These are phyloP conservation scores for Capsicum baccatum DNA, from an alignment of 257 asterid species.

Conservation along the genomic window DNA sequence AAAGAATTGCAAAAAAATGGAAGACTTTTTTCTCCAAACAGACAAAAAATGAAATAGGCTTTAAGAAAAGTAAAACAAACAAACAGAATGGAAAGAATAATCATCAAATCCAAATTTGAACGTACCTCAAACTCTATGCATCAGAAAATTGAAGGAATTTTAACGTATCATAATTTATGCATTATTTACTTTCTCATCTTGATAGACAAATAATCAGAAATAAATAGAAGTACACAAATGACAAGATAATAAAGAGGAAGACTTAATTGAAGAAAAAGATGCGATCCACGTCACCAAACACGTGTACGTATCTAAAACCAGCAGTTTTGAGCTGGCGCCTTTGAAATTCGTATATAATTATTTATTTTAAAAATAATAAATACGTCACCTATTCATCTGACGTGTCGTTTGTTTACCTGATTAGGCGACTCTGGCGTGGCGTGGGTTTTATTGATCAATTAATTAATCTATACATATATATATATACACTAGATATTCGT, in stretches of 20 bases:
- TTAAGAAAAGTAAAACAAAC: too few relatives aligned
- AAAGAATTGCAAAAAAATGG: too few relatives aligned
- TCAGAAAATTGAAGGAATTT: too few relatives aligned
- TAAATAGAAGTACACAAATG: background rate
- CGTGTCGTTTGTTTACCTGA: slow-evolving; percentile 49
- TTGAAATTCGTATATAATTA: slow-evolving; percentile 39
- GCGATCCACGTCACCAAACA: slow-evolving; percentile 83
- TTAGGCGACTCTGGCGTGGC: slow-evolving; percentile 35
- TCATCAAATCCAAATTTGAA: too few relatives aligned
- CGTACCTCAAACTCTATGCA: too few relatives aligned
- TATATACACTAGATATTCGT: too few relatives aligned
- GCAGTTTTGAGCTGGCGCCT: slow-evolving; percentile 62
- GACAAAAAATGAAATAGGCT: too few relatives aligned
- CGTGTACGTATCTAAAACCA: slow-evolving; percentile 55
- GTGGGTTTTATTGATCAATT: slow-evolving; percentile 54
- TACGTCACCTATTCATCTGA: slow-evolving; percentile 49
- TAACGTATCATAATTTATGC: slow-evolving; percentile 30
- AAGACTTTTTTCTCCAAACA: too few relatives aligned
- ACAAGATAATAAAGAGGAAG: too few relatives aligned
- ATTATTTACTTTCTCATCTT: slow-evolving; percentile 8
- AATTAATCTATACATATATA: too few relatives aligned
- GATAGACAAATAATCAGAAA: too few relatives aligned
- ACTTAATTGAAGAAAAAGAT: slow-evolving; percentile 44
- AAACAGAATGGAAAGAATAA: too few relatives aligned
- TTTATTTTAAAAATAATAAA: slow-evolving; percentile 37